Base-by-base conservation (phyloP, 2,329 filamentous ascomycete genomes). In the Fusarium sp. region DNA sequence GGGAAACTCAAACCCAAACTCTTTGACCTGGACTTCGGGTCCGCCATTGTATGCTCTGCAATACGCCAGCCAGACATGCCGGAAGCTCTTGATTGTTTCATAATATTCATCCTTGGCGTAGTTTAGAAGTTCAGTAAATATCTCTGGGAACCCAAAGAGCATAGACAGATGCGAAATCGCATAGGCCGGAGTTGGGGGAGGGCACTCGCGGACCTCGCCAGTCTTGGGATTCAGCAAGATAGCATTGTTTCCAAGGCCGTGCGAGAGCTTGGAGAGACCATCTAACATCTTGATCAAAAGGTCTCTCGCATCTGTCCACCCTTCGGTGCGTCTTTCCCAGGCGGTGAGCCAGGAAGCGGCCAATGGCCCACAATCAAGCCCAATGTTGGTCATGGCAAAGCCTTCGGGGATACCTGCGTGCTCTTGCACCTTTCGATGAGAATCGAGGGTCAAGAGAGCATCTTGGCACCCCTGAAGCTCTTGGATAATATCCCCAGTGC, bases 401-500 rank as follows among this genome's bases (percentile, higher is more conserved):
- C 60, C 68, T 9, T 64, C 55, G 5, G 68, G 66, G 15, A 71
- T 48, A 1, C n/a, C 60, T 12, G 48, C 62, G 10, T 71, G 66
- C 8, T 62, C 12, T n/a, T 71, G 68, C 2, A 71, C 68, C 12
- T 71, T 71, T 8, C 68, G 56, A 27, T 71, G 68, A 1, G 68
- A 69, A 36, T 71, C 68, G 4, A 71, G 62, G 3, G 46, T 47
- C 12, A 65, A 18, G 2, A 69, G 57, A 4, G 68, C 50, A 16
- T 60, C 18, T n/a, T 71, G 68, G 6, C 66, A 71, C 1, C 55
- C 6, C 12, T 62, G 41, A 1, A 71, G 62, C 37, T 69, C 66
- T 12, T 37, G 37, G 23, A 71, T 69, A 4, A 71, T 23, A 36
- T 89, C 87, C 0, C 87, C 87, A 0, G 83, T 82, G 7, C 87